phyloP scores from a whole-genome alignment of 1,284 basidiomycete species.

The Porodaedalea pini region DNA sequence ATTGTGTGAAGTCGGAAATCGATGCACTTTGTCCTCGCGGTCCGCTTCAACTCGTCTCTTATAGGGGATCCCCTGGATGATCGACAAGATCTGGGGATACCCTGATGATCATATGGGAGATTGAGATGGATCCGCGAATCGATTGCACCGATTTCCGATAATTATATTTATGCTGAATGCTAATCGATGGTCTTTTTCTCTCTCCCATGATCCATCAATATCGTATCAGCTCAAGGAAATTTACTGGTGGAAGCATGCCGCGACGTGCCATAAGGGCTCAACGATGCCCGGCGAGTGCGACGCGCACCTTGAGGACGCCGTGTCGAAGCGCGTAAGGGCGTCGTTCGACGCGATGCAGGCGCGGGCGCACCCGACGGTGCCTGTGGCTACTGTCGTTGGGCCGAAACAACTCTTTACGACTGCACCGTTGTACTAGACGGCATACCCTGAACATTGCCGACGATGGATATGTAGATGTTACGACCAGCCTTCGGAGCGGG shows the following conservation, averaged over 20 bases:
- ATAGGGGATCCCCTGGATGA: background rate
- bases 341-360: background rate
- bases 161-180: slow-evolving; percentile 4
- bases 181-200: slow-evolving; percentile 1
- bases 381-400: background rate
- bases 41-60: slow-evolving; percentile 9
- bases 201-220: background rate
- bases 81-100: background rate
- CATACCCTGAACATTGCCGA: no score
- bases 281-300: slow-evolving; percentile 52
- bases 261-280: slow-evolving; percentile 60
- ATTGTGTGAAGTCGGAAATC: background rate
- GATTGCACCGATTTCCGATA: slow-evolving; percentile 4
- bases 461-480: no score
- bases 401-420: background rate
- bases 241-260: slow-evolving; percentile 82
- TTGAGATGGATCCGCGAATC: background rate
- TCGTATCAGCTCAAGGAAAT: slow-evolving; percentile 69
- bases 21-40: background rate
- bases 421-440: background rate
- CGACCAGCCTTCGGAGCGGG: no score
- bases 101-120: background rate
- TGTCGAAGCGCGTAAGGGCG: slow-evolving; percentile 24
- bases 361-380: background rate
- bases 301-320: slow-evolving; percentile 44